Evolutionary conservation across 2,329 filamentous ascomycete genomes (phyloP).

Genomic region (Aspergillus quadricinctus): DNA sequence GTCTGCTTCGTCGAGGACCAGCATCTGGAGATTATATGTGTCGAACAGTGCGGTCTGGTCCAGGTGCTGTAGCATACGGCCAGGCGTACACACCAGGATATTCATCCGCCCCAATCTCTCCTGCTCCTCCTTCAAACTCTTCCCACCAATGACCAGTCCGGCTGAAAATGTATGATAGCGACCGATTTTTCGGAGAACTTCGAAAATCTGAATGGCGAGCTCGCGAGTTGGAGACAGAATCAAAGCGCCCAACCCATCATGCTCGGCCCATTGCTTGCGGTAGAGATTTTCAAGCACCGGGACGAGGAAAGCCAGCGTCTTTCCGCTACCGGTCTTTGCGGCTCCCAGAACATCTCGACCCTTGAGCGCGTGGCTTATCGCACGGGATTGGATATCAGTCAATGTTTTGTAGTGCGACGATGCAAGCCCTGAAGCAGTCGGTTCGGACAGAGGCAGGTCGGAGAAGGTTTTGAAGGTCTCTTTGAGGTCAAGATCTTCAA

Average conservation of each 20-base stretch:
- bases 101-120: conserved; percentile 89
- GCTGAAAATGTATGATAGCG: conserved; percentile 87
- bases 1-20: conserved; percentile 94
- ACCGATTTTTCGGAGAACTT: conserved; percentile 86
- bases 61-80: conserved; percentile 90
- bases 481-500: conserved; percentile 44
- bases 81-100: conserved; percentile 91
- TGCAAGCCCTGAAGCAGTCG: conserved; percentile 74
- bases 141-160: conserved; percentile 88
- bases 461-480: conserved; percentile 64
- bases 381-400: conserved; percentile 86
- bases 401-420: conserved; percentile 83
- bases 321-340: conserved; percentile 92
- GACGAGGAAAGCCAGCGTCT: conserved; percentile 88
- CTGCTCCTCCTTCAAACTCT: conserved; percentile 80
- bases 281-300: conserved; percentile 92
- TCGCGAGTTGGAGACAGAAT: conserved; percentile 93
- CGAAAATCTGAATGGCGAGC: conserved; percentile 93
- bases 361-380: conserved; percentile 83
- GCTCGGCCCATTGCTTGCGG: conserved; percentile 80
- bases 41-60: conserved; percentile 90
- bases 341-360: conserved; percentile 86
- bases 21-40: conserved; percentile 82
- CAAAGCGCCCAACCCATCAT: conserved; percentile 85
- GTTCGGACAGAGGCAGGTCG: conserved; percentile 78